Conservation (phyloP, 495 filamentous ascomycete species). For the Aspergillus saccharolyticus region DNA sequence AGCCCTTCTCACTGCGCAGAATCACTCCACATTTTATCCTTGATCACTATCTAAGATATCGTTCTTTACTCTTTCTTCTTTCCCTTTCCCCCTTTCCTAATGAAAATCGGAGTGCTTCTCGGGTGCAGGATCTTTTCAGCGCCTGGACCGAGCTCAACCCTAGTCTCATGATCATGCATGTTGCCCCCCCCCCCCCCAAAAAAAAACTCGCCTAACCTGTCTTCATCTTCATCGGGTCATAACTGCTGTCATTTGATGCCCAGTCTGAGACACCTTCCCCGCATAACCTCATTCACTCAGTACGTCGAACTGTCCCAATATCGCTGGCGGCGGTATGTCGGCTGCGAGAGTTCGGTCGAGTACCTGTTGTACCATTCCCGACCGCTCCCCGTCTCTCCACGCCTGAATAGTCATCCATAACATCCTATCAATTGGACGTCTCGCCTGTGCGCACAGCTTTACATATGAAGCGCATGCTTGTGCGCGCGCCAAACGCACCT, state of each 20-base stretch:
- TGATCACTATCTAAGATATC: neutral
- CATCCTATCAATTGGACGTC: slow-evolving; percentile 22
- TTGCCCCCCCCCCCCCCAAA: neutral
- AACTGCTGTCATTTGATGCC: neutral
- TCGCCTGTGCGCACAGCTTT: slow-evolving; percentile 26
- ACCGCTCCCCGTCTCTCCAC: slow-evolving; percentile 38
- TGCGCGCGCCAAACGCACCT: slow-evolving; percentile 38
- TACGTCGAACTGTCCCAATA: neutral
- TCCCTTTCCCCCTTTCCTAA: neutral
- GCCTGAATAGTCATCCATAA: slow-evolving; percentile 16
- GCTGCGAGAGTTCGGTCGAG: slow-evolving; percentile 34
- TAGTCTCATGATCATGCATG: neutral
- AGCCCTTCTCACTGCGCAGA: too few relatives aligned
- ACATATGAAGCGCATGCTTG: slow-evolving; percentile 35
- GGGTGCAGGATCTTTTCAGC: neutral
- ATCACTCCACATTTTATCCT: too few relatives aligned
- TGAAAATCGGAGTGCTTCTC: neutral
- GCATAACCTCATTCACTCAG: neutral
- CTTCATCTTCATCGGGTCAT: neutral
- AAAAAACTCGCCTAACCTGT: neutral
- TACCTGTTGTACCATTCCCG: slow-evolving; percentile 31
- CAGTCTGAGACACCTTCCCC: slow-evolving; percentile 1
- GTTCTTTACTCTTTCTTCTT: neutral
- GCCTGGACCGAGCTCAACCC: neutral
- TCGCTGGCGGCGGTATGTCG: slow-evolving; percentile 8